Evolutionary conservation across 2,329 filamentous ascomycete species (phyloP).

Genomic region (Lojkania enalia): DNA sequence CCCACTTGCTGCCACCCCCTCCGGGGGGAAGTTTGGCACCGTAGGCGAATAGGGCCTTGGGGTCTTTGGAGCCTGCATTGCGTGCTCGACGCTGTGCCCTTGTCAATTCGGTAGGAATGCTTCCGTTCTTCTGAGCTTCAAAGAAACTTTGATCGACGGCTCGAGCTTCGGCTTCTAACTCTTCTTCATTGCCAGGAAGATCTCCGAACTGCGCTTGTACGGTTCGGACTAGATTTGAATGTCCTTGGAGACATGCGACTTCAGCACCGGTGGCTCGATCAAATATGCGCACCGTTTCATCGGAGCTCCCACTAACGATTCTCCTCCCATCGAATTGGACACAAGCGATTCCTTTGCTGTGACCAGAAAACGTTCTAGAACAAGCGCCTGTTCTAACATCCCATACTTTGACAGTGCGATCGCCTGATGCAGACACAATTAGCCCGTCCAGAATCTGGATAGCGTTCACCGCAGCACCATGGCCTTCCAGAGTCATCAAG

Average conservation of each 20-base stretch:
- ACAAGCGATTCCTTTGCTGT: constrained; percentile 94
- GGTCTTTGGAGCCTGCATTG: constrained; percentile 74
- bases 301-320: constrained; percentile 94
- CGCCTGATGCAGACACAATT: constrained; percentile 92
- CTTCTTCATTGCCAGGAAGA: constrained; percentile 74
- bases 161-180: constrained; percentile 73
- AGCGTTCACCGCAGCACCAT: constrained; percentile 91
- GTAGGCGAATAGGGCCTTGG: constrained; percentile 75
- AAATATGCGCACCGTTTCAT: constrained; percentile 94
- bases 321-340: constrained; percentile 93
- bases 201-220: constrained; percentile 95
- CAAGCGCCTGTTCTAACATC: constrained; percentile 80
- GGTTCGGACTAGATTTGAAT: constrained; percentile 84
- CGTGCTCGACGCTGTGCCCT: constrained; percentile 42
- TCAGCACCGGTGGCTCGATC: constrained; percentile 84
- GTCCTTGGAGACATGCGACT: constrained; percentile 82
- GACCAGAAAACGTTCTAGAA: constrained; percentile 77
- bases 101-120: constrained; percentile 37
- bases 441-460: constrained; percentile 86
- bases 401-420: constrained; percentile 94
- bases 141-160: constrained; percentile 75
- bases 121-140: constrained; percentile 55
- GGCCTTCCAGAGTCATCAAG: constrained; percentile 79
- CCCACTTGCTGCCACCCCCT: constrained; percentile 85
- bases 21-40: constrained; percentile 89